These are phyloP conservation scores for Podaxis sp. DNA, from an alignment of 768 basidiomycete genomes.

Conservation along the genomic window DNA sequence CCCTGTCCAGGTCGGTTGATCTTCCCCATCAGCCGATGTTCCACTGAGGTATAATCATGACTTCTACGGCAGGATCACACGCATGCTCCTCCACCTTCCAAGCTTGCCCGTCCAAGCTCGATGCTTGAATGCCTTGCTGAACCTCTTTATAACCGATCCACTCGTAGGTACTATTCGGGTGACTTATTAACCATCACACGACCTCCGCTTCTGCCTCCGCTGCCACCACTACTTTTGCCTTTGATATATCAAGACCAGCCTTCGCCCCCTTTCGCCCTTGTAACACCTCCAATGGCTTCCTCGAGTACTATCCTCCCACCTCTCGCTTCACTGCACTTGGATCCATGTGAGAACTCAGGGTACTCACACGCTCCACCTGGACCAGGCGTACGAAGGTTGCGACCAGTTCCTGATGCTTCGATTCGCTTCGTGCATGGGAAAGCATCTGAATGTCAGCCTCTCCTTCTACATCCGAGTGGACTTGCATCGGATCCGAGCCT, in stretches of 20 bases:
- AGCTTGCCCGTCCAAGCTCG: neutral
- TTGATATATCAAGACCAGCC: neutral
- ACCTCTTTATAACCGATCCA: neutral
- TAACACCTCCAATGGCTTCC: neutral
- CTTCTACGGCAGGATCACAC: neutral
- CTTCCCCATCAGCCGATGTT: neutral
- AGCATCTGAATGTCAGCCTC: neutral
- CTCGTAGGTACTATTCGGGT: neutral
- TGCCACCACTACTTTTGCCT: neutral
- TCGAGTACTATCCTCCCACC: neutral
- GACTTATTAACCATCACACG: too few species aligned
- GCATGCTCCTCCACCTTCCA: neutral
- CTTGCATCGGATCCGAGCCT: neutral
- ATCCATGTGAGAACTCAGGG: neutral
- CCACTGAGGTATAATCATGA: neutral
- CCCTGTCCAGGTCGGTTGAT: neutral
- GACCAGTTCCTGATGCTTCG: neutral
- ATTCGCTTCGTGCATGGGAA: neutral
- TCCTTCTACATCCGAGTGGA: neutral
- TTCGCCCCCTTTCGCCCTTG: neutral
- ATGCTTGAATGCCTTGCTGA: neutral
- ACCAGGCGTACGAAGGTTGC: neutral
- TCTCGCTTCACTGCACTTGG: neutral
- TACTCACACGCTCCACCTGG: neutral
- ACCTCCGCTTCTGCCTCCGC: neutral